Percentiles rank a stretch among this genome's conserved stretches.
These are phyloP conservation scores for Pichia cactophila DNA, from an alignment of 1,139 yeast species.

Conservation along the genomic window DNA sequence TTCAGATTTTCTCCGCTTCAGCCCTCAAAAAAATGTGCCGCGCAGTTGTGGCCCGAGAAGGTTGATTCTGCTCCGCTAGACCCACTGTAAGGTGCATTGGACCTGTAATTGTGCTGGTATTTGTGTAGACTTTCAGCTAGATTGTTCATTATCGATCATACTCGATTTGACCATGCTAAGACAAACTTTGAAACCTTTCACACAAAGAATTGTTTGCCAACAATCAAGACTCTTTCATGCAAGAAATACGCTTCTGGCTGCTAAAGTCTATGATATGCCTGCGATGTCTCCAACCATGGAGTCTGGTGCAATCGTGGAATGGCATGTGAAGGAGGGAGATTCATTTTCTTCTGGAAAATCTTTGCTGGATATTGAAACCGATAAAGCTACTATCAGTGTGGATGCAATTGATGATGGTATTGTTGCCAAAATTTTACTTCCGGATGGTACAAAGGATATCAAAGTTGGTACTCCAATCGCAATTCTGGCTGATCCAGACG, in stretches of 20 bases:
- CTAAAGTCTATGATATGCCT: slow-evolving; percentile 78
- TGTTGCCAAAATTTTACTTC: slow-evolving; percentile 65
- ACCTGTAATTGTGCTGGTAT: background rate
- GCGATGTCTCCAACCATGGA: slow-evolving; percentile 99
- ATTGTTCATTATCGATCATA: too few relatives aligned
- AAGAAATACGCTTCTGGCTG: slow-evolving; percentile 29
- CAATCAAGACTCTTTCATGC: slow-evolving; percentile 5
- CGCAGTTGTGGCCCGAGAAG: background rate
- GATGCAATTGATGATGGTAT: slow-evolving; percentile 93
- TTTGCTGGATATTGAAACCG: slow-evolving; percentile 83
- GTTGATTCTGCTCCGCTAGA: background rate
- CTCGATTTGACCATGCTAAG: background rate
- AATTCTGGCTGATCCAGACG: slow-evolving; percentile 77
- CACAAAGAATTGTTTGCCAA: background rate
- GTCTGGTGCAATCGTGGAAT: slow-evolving; percentile 89
- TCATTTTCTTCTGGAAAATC: slow-evolving; percentile 78
- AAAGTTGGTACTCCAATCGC: slow-evolving; percentile 91
- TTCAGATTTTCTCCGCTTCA: background rate
- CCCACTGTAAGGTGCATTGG: background rate
- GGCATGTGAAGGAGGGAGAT: slow-evolving; percentile 87
- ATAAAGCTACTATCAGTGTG: slow-evolving; percentile 87
- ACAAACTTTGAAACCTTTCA: background rate
- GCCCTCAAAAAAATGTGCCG: background rate
- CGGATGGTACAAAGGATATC: slow-evolving; percentile 69
- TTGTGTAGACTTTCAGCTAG: too few relatives aligned